Base-by-base conservation (phyloP, 2,329 filamentous ascomycete species). In the Ophiostoma sp. region DNA sequence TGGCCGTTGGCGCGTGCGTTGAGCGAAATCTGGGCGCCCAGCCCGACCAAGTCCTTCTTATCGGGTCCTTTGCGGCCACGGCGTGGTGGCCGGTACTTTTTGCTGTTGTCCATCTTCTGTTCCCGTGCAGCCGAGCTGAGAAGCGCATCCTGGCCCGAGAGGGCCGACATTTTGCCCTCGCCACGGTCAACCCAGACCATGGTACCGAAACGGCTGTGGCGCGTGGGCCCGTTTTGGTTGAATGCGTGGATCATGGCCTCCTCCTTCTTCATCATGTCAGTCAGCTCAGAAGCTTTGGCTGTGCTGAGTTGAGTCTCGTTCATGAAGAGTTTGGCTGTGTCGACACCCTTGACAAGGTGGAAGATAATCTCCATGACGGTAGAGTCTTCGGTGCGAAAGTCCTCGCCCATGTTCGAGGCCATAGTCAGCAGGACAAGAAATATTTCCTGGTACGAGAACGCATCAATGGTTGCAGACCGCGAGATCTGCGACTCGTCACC, bases 181-280 rank as follows among this genome's bases (percentile, higher is more conserved):
- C 93, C 90, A 68, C 93, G 84, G 79, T 96, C 92, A 49, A 99
- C 87, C 93, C 94, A 98, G 45, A 97, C 88, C 91, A 98, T 98
- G 11, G 93, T 96, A 2, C 95, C 95, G 75, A 98, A 99, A 45
- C 95, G 87, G 73, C 93, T 96, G 77, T 99, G 95, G 64, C 95
- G 84, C 3, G 92, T 93, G 0, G 93, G 91, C 2, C 90, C 91
- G 75, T 88, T 88, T 73, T 88, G 89, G 67, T 89, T 89, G 74
- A 93, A 89, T 65, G 89, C 85, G 73, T 89, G 87, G 67, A 92
- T 83, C 87, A 96, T 91, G n/a, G 88, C 86, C 2, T 88, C 88
- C 78, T 99, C 95, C 75, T 95, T 92, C 67, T 85, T 86, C 77
- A 97, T 86, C 74, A 97, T 79, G 16, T 82, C 82, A 36, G 87